Base-by-base conservation (phyloP, 495 filamentous ascomycete species). In the Aspergillus ostianus region DNA sequence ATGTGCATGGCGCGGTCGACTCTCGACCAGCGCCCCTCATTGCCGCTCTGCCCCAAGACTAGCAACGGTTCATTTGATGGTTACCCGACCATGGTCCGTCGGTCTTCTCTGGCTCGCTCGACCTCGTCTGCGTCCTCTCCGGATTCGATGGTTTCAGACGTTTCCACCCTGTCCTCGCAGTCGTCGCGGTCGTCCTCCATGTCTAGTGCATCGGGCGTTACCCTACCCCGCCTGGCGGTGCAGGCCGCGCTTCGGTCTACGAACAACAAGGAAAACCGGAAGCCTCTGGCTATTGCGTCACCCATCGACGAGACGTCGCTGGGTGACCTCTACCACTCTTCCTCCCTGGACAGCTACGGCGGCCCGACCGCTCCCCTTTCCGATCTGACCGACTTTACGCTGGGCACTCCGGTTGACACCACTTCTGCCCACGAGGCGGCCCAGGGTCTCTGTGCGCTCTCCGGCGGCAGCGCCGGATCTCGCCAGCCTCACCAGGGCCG, bases 141-240 rank as follows among this genome's bases (percentile, higher is more conserved):
- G 47, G 92, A 96, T 64, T 95, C 91, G 57, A 93, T 94, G 90
- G 77, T 95, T 23, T 94, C 90, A 51, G 92, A 95, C 73, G 85
- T 80, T 51, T 93, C 89, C 45, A 78, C 81, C 62, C 23, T 78
- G 52, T 79, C 80, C 57, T 80, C 72, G 60, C 85, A 83, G 60
- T 82, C 86, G 58, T 91, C 88, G 63, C 82, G 87, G 57, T 90
- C 87, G 44, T 91, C 87, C 63, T 90, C 88, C 1, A 85, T 89
- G 72, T 90, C 87, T 62, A 86, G 78, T 69, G 86, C 88, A 48
- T 90, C 86, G 53, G 78, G 36, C 63, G 81, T 78, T 80, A 88
- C 70, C 73, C 82, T 76, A 68, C 82, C 84, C 82, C 85, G 77
- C 64, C 55, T 90, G 85, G 90, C 90, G 67, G 84, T 88, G 66